phyloP scores from a whole-genome alignment of 208 protist genomes.

The Porcisia hertigi region DNA sequence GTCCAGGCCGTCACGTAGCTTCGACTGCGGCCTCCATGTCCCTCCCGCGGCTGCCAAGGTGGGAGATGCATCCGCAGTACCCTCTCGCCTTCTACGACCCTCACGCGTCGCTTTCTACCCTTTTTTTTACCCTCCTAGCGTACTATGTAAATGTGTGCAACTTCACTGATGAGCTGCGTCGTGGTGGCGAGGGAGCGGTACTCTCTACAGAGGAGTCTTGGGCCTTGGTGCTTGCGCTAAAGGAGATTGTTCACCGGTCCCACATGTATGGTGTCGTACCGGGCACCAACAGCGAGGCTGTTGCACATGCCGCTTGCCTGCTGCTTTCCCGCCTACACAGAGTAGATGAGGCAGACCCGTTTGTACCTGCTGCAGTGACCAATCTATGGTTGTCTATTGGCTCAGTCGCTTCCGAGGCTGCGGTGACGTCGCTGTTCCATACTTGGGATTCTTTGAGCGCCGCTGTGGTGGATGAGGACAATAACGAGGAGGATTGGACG shows the following conservation, averaged over 20 bases:
- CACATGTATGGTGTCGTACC: slow-evolving; percentile 78
- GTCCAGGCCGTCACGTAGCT: slow-evolving; percentile 6
- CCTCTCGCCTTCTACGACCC: slow-evolving; percentile 63
- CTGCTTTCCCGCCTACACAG: slow-evolving; percentile 70
- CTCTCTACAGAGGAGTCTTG: slow-evolving; percentile 42
- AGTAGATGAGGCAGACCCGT: slow-evolving; percentile 64
- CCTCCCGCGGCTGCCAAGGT: slow-evolving; percentile 24
- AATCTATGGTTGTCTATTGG: slow-evolving; percentile 58
- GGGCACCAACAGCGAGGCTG: slow-evolving; percentile 62
- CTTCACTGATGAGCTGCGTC: slow-evolving; percentile 61
- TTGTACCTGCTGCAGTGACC: slow-evolving; percentile 40
- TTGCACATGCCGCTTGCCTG: slow-evolving; percentile 61
- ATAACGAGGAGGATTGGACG: slow-evolving; percentile 13
- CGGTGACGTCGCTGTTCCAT: slow-evolving; percentile 14
- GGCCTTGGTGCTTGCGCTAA: slow-evolving; percentile 71
- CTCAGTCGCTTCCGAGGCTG: slow-evolving; percentile 23
- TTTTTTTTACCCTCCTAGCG: slow-evolving; percentile 76
- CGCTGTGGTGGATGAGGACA: slow-evolving; percentile 28
- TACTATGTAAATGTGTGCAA: slow-evolving; percentile 78
- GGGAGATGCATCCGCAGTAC: slow-evolving; percentile 27
- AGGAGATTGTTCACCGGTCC: slow-evolving; percentile 73
- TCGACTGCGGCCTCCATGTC: slow-evolving; percentile 1
- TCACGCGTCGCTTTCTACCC: slow-evolving; percentile 66
- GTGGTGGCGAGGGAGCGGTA: slow-evolving; percentile 28
- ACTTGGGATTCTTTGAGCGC: slow-evolving; percentile 38